Conservation (phyloP, 75 land plant species). For the Sequoiadendron giganteum region DNA sequence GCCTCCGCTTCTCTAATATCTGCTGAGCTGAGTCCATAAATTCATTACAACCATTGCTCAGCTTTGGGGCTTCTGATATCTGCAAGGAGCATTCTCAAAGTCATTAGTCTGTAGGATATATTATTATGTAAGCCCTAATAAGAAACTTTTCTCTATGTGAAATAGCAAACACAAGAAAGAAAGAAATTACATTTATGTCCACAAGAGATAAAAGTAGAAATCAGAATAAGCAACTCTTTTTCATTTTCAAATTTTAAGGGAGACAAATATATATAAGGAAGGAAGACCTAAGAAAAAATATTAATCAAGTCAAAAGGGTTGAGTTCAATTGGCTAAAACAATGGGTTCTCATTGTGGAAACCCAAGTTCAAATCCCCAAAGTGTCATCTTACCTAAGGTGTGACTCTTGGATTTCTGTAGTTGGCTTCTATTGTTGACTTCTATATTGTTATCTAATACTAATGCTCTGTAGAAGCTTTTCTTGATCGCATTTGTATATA, state of each 20-base stretch:
- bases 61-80: conserved; percentile 87
- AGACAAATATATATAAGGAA: not conserved
- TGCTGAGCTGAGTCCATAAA: conserved; percentile 93
- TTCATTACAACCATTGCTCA: conserved; percentile 89
- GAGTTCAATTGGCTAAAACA: too few species aligned
- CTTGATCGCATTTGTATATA: too few species aligned
- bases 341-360: too few species aligned
- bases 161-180: not conserved
- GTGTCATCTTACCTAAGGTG: too few species aligned
- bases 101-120: not conserved
- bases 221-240: not conserved
- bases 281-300: not conserved
- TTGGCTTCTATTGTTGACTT: too few species aligned
- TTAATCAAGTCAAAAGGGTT: too few species aligned
- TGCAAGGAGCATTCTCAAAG: conserved; percentile 21
- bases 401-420: too few species aligned
- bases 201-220: not conserved
- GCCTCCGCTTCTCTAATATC: conserved; percentile 88
- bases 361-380: too few species aligned
- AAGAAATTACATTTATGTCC: not conserved
- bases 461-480: too few species aligned
- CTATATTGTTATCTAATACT: too few species aligned
- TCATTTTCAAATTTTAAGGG: not conserved
- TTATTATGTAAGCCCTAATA: not conserved
- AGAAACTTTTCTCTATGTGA: too few species aligned